A percentile compares a stretch with the other conserved stretches of the same genome.
phyloP scores from a whole-genome alignment of 2,329 filamentous ascomycete species.

The Periglandula ipomoeae region DNA sequence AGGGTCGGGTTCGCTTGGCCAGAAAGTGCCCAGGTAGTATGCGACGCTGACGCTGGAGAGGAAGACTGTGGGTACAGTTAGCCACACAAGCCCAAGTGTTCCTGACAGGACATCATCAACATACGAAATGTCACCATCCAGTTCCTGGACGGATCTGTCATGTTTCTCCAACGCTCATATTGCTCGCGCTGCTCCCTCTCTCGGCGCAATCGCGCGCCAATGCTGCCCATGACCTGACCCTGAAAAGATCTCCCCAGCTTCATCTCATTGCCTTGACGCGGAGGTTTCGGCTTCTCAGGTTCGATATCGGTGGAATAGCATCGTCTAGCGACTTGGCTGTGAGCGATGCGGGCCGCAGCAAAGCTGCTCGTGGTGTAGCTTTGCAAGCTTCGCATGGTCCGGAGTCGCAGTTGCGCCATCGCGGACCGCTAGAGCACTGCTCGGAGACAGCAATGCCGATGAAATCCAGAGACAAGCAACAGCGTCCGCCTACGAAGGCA shows the following conservation, averaged over 20 bases:
- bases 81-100: background rate
- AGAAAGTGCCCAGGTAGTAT: constrained; percentile 51
- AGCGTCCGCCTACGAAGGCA: constrained; percentile 1
- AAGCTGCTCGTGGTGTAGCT: constrained; percentile 10
- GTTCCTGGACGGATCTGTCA: constrained; percentile 33
- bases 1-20: constrained; percentile 39
- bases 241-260: constrained; percentile 38
- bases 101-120: constrained; percentile 10
- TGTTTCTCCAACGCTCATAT: constrained; percentile 33
- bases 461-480: background rate
- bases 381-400: constrained; percentile 20
- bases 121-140: constrained; percentile 47
- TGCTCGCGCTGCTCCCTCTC: constrained; percentile 45
- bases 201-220: constrained; percentile 42
- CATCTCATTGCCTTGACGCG: constrained; percentile 26
- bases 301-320: constrained; percentile 27
- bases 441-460: background rate
- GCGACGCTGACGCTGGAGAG: constrained; percentile 40
- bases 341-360: constrained; percentile 12
- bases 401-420: constrained; percentile 26
- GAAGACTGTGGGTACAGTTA: constrained; percentile 32
- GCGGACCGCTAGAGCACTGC: constrained; percentile 8
- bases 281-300: constrained; percentile 22
- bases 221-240: constrained; percentile 52
- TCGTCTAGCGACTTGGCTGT: constrained; percentile 15